These are phyloP conservation scores for Scedosporium apiospermum DNA, from an alignment of 2,329 filamentous ascomycete genomes.

Conservation along the genomic window DNA sequence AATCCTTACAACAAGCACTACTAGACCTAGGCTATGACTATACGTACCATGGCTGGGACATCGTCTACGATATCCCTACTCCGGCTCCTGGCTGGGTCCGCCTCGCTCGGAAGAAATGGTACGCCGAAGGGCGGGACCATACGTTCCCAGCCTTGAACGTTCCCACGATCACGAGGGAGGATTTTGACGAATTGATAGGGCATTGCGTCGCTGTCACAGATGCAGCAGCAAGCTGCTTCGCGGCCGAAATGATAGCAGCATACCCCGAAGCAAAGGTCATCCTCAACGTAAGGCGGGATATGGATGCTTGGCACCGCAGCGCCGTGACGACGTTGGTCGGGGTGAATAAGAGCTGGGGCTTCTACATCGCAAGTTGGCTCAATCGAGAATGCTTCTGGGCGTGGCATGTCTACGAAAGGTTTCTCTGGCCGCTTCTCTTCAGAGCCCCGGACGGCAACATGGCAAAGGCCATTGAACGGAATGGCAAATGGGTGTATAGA, in stretches of 20 bases:
- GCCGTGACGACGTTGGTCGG: slow-evolving; percentile 15
- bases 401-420: slow-evolving; percentile 20
- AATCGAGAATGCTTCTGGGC: slow-evolving; percentile 21
- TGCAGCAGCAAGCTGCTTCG: slow-evolving; percentile 27
- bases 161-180: slow-evolving; percentile 11
- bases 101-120: slow-evolving; percentile 18
- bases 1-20: slow-evolving; percentile 23
- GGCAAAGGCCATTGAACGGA: slow-evolving; percentile 15
- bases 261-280: slow-evolving; percentile 41
- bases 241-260: slow-evolving; percentile 31
- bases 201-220: slow-evolving; percentile 29
- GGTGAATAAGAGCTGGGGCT: slow-evolving; percentile 17
- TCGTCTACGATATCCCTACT: slow-evolving; percentile 15
- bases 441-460: slow-evolving; percentile 18
- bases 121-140: slow-evolving; percentile 10
- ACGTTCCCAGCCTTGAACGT: background rate
- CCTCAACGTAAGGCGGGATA: slow-evolving; percentile 27
- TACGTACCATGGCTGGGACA: slow-evolving; percentile 25
- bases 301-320: slow-evolving; percentile 29
- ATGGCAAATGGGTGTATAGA: slow-evolving; percentile 18
- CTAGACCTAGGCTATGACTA: slow-evolving; percentile 21
- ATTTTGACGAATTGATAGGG: slow-evolving; percentile 20
- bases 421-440: slow-evolving; percentile 20
- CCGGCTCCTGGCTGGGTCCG: slow-evolving; percentile 13
- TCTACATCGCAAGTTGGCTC: slow-evolving; percentile 15